A percentile compares a stretch with the other conserved stretches of the same genome.
These are phyloP conservation scores for Neonectria neomacrospora DNA, from an alignment of 2,329 filamentous ascomycete species.

Conservation along the genomic window DNA sequence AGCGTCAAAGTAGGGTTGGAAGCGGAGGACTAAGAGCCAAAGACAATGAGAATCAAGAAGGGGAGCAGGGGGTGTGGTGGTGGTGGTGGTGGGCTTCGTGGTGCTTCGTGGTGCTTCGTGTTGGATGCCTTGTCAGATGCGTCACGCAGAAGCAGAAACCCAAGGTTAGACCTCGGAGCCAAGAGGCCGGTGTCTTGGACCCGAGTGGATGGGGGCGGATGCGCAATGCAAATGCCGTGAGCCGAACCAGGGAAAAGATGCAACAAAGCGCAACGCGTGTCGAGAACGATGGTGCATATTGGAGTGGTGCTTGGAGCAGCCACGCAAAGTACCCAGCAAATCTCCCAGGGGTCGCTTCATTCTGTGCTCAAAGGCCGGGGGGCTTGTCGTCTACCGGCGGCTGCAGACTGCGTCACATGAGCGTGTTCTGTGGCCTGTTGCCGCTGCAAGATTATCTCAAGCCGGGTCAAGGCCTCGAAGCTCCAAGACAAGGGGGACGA, in stretches of 20 bases:
- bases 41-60: not conserved
- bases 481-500: not conserved
- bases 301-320: not conserved
- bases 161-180: not conserved
- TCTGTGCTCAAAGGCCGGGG: not conserved
- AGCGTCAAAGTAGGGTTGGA: not conserved
- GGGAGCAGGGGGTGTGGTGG: not conserved
- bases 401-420: not conserved
- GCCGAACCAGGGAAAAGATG: not conserved
- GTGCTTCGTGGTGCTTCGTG: not conserved
- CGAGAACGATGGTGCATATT: not conserved
- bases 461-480: not conserved
- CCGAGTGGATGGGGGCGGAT: not conserved
- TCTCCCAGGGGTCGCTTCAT: not conserved
- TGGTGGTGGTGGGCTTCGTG: not conserved
- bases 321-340: not conserved
- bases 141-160: not conserved
- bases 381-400: constrained; percentile 11
- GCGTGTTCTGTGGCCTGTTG: not conserved
- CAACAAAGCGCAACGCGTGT: constrained; percentile 1
- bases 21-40: not conserved
- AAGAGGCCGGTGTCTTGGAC: not conserved
- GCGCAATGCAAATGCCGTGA: not conserved
- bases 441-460: constrained; percentile 17
- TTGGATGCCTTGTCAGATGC: constrained; percentile 3